Conservation (phyloP, 2,329 filamentous ascomycete genomes). For the Hypoxylon sp. region DNA sequence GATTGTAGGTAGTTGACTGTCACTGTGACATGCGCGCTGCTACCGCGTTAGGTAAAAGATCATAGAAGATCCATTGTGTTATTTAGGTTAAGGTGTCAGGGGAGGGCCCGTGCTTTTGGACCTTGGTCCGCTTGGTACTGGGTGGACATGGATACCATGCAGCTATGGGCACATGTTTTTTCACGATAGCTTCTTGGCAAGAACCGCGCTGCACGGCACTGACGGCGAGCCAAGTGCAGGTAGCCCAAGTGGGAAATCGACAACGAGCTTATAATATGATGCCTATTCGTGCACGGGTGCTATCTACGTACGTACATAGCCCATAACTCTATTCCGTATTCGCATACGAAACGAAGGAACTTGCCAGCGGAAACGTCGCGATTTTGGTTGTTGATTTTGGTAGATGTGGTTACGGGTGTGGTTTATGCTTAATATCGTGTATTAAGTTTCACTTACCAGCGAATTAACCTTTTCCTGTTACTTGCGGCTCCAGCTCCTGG, state of each 20-base stretch:
- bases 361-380: conserved; percentile 8
- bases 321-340: not conserved
- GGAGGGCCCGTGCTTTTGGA: conserved; percentile 24
- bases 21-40: conserved; percentile 33
- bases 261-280: conserved; percentile 28
- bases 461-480: conserved; percentile 10
- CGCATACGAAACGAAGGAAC: not conserved
- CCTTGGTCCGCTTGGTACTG: conserved; percentile 7
- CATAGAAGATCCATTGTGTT: too few species aligned
- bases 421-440: conserved; percentile 28
- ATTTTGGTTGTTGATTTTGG: conserved; percentile 19
- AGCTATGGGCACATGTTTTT: conserved; percentile 26
- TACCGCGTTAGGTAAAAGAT: conserved; percentile 39
- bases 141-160: conserved; percentile 30
- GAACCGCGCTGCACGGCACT: conserved; percentile 22
- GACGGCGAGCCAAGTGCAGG: conserved; percentile 1
- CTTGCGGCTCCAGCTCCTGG: conserved; percentile 16
- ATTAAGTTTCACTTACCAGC: conserved; percentile 25
- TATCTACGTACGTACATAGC: not conserved
- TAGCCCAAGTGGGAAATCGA: conserved; percentile 19
- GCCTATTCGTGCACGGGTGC: conserved; percentile 11
- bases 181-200: conserved; percentile 37
- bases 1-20: conserved; percentile 31
- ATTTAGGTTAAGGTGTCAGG: conserved; percentile 27
- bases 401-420: conserved; percentile 16